Conservation (phyloP, 306 rosid species). For the Albizia julibrissin region DNA sequence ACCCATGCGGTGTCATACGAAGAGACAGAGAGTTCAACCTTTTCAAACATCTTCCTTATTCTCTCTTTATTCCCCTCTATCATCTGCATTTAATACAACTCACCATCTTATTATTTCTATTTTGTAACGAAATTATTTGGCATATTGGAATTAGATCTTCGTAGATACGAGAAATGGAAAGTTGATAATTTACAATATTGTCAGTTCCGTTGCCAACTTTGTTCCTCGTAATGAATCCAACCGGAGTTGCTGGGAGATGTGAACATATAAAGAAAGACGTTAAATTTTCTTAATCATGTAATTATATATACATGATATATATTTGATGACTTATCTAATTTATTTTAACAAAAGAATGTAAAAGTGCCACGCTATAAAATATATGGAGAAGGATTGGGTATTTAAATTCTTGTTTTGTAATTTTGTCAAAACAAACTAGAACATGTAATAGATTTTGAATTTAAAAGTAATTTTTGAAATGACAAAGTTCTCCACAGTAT, state of each 20-base stretch:
- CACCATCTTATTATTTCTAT: not conserved
- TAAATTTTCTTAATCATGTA: not conserved
- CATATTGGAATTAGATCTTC: not conserved
- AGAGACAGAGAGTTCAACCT: not conserved
- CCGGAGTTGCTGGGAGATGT: not conserved
- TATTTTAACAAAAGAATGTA: too few species aligned
- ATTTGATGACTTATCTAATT: too few species aligned
- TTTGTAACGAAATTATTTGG: not conserved
- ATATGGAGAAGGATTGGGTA: too few species aligned
- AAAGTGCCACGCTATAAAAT: too few species aligned
- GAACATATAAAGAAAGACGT: not conserved
- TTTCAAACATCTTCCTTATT: not conserved
- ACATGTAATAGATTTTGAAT: too few species aligned
- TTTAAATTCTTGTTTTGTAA: too few species aligned
- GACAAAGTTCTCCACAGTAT: too few species aligned
- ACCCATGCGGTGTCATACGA: not conserved
- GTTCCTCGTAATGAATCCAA: not conserved
- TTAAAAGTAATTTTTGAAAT: too few species aligned
- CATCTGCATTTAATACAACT: not conserved
- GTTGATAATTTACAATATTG: not conserved
- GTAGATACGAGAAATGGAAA: not conserved
- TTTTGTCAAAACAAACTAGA: too few species aligned
- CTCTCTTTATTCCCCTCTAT: not conserved
- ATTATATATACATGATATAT: too few species aligned
- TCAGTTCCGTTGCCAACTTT: not conserved